phyloP scores from a whole-genome alignment of 495 filamentous ascomycete genomes.

The Aspergillus haitiensis region DNA sequence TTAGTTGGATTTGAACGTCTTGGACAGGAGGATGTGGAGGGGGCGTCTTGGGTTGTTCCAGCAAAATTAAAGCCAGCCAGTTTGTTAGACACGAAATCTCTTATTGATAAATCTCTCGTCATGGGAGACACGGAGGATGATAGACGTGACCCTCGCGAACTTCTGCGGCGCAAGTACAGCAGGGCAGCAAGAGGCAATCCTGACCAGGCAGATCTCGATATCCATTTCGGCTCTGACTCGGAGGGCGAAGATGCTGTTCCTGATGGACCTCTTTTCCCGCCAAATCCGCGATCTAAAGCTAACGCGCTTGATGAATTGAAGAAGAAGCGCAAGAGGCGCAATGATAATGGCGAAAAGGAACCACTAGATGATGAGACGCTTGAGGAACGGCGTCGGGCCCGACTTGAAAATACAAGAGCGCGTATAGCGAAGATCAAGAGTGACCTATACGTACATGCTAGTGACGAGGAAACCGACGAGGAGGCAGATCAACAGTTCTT shows the following conservation, averaged over 20 bases:
- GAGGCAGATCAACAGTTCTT: constrained; percentile 71
- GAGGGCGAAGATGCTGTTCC: constrained; percentile 57
- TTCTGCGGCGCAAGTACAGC: constrained; percentile 69
- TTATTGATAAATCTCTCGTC: constrained; percentile 70
- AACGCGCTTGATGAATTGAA: constrained; percentile 52
- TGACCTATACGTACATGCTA: constrained; percentile 72
- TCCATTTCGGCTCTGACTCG: constrained; percentile 63
- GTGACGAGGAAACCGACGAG: constrained; percentile 76
- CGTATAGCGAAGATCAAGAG: constrained; percentile 80
- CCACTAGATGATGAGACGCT: constrained; percentile 51
- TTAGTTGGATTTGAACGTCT: constrained; percentile 70
- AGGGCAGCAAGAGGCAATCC: constrained; percentile 41
- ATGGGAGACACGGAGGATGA: constrained; percentile 57
- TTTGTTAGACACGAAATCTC: constrained; percentile 59
- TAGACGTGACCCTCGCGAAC: constrained; percentile 65
- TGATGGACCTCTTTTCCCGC: constrained; percentile 70
- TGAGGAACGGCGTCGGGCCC: constrained; percentile 55
- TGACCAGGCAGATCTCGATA: constrained; percentile 34
- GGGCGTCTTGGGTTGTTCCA: constrained; percentile 79
- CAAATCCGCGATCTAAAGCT: constrained; percentile 47
- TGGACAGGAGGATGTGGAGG: constrained; percentile 66
- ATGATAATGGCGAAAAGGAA: constrained; percentile 34
- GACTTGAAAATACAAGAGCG: constrained; percentile 57
- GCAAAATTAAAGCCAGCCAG: constrained; percentile 59
- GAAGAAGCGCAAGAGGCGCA: constrained; percentile 53